A percentile compares a stretch with the other conserved stretches of the same genome.
These are phyloP conservation scores for Pythium vanterpoolii DNA, from an alignment of 352 stramenopile species.

Conservation along the genomic window DNA sequence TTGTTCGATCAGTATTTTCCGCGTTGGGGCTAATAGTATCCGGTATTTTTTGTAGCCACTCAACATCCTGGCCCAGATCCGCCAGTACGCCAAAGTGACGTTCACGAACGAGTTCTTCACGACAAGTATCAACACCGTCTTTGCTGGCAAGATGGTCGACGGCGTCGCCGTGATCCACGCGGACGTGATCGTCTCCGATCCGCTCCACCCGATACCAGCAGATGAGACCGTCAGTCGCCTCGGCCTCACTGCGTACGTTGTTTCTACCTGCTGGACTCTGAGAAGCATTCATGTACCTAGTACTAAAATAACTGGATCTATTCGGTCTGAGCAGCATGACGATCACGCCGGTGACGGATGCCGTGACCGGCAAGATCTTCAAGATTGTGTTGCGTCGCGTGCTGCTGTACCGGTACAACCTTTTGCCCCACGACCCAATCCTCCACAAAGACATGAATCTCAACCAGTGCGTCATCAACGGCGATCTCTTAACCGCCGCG, in stretches of 20 bases:
- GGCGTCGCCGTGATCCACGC: conserved; percentile 37
- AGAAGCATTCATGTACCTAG: neutral
- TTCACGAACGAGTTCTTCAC: conserved; percentile 43
- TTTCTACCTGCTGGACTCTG: neutral
- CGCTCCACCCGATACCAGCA: conserved; percentile 23
- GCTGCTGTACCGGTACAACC: conserved; percentile 23
- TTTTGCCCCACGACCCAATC: conserved; percentile 16
- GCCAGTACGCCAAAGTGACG: conserved; percentile 38
- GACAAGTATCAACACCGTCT: conserved; percentile 39
- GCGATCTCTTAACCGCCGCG: conserved; percentile 24
- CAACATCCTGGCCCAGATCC: conserved; percentile 27
- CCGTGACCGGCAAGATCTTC: conserved; percentile 12
- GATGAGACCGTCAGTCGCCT: conserved; percentile 17
- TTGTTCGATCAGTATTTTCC: too few relatives aligned
- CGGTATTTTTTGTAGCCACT: conserved; percentile 19
- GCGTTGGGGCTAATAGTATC: too few relatives aligned
- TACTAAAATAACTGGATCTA: neutral
- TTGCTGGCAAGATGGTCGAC: conserved; percentile 28
- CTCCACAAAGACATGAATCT: conserved; percentile 26
- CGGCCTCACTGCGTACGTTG: conserved; percentile 24
- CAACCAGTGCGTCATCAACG: conserved; percentile 24
- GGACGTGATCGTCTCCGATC: conserved; percentile 49
- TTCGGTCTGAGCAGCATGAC: conserved; percentile 1
- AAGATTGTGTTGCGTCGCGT: conserved; percentile 25
- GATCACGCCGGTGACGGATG: conserved; percentile 19